Evolutionary conservation across 129 eudicot genomes (phyloP), one percentile per base, ranked within the genome.

Genomic region (Tanacetum coccineum): DNA sequence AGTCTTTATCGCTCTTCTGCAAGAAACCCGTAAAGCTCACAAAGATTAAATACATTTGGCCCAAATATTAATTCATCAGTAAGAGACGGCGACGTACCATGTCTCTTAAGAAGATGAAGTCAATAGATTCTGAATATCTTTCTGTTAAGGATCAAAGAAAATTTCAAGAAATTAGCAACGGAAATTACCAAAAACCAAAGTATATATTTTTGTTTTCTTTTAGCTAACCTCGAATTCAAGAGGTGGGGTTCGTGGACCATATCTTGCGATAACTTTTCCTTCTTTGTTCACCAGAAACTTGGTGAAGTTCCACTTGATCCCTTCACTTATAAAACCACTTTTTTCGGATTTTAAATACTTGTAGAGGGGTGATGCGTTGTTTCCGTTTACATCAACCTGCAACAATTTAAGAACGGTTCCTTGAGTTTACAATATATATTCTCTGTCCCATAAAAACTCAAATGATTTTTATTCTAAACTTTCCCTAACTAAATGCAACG

Each of bases 271-370:
- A 76, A 91, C 94, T 50, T 87, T 87, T 55, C 97, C 97, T 70
- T 87, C 79, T 78, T 83, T 90, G 78, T 83, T 70, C 44, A 90
- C 86, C 82, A 90, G 73, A 70, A 90, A 90, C 82, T 90, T 91
- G 10, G 97, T 83, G 57, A 91, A 91, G 82, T 91, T 91, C 97
- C 97, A 91, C 81, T 91, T 91, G 67, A 91, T 87, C 47, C 87
- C 96, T 73, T 87, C 80, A 46, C 78, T 66, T 49, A 91, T 50
- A 47, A 91, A 68, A 49, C 96, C 97, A 20, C 89, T 87, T 75
- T 87, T 87, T 52, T 85, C 82, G 14, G 93, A 74, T 73, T 87
- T 87, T 62, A 91, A 75, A 74, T 79, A 85, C 82, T 87, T 85
- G 83, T 82, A 91, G 17, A 91, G 87, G 9, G 97, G 97, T 15